These are phyloP conservation scores for Lentinula guzmanii DNA, from an alignment of 768 basidiomycete genomes.

Conservation along the genomic window DNA sequence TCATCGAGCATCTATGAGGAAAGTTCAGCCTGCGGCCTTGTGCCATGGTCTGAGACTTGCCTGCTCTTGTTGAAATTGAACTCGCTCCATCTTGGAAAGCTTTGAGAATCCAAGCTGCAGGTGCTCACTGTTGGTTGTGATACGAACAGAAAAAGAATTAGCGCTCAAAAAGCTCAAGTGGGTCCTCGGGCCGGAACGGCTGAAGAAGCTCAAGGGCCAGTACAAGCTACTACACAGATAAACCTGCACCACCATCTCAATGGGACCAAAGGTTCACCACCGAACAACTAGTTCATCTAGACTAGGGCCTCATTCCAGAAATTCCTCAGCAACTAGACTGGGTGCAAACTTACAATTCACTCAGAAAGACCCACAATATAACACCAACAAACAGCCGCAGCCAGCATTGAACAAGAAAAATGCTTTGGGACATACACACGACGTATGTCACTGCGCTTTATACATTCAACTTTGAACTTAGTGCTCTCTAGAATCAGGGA, in stretches of 20 bases:
- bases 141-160: slow-evolving; percentile 10
- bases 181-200: background rate
- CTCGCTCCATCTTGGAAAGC: slow-evolving; percentile 72
- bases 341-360: slow-evolving; percentile 62
- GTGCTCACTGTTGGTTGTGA: background rate
- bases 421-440: slow-evolving; percentile 24
- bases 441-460: slow-evolving; percentile 31
- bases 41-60: slow-evolving; percentile 22
- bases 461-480: slow-evolving; percentile 9
- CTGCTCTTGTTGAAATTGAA: slow-evolving; percentile 93
- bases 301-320: slow-evolving; percentile 58
- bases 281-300: slow-evolving; percentile 40
- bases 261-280: slow-evolving; percentile 13
- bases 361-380: slow-evolving; percentile 44
- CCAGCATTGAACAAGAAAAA: slow-evolving; percentile 51
- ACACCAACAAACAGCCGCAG: slow-evolving; percentile 25
- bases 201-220: background rate
- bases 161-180: background rate
- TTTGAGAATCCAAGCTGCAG: background rate
- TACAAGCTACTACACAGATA: slow-evolving; percentile 17
- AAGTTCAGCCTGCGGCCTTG: background rate
- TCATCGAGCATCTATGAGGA: slow-evolving; percentile 80
- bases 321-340: slow-evolving; percentile 55
- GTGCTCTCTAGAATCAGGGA: slow-evolving; percentile 20
- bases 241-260: slow-evolving; percentile 15